Percentiles rank a stretch among this genome's conserved stretches.
These are phyloP conservation scores for Mycena polygramma DNA, from an alignment of 768 basidiomycete species.

Conservation along the genomic window DNA sequence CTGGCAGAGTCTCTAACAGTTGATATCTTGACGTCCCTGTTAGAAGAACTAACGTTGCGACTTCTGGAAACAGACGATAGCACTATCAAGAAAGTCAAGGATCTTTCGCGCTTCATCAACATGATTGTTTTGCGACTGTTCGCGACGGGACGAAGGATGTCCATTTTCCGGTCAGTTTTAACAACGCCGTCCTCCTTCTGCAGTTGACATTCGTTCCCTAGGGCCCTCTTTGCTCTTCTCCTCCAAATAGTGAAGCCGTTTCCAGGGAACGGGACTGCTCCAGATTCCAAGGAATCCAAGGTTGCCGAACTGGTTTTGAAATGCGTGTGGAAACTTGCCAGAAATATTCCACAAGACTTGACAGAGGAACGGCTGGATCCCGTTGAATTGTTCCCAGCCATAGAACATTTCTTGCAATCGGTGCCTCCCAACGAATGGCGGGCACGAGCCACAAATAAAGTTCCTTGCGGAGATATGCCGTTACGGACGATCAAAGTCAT, in stretches of 20 bases:
- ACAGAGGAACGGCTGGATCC: constrained; percentile 85
- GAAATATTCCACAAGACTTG: constrained; percentile 94
- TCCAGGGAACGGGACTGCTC: constrained; percentile 75
- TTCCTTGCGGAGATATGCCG: constrained; percentile 98
- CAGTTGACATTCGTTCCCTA: constrained; percentile 44
- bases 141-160: constrained; percentile 90
- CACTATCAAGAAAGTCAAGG: constrained; percentile 85
- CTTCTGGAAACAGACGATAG: constrained; percentile 96
- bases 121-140: constrained; percentile 97
- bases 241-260: constrained; percentile 89
- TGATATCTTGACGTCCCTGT: constrained; percentile 85
- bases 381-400: constrained; percentile 89
- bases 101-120: constrained; percentile 96
- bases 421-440: constrained; percentile 98
- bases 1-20: constrained; percentile 91
- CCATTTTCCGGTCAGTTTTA: constrained; percentile 84
- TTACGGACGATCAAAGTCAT: constrained; percentile 98
- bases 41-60: constrained; percentile 92
- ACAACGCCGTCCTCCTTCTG: constrained; percentile 14
- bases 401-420: constrained; percentile 94
- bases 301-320: constrained; percentile 95
- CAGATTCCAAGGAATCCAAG: constrained; percentile 86
- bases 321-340: constrained; percentile 98
- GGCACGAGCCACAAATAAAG: constrained; percentile 87
- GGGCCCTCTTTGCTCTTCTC: constrained; percentile 85